A percentile compares a stretch with the other conserved stretches of the same genome.
phyloP scores from a whole-genome alignment of 1,139 yeast genomes.

The Zygosaccharomyces pseudobailii region DNA sequence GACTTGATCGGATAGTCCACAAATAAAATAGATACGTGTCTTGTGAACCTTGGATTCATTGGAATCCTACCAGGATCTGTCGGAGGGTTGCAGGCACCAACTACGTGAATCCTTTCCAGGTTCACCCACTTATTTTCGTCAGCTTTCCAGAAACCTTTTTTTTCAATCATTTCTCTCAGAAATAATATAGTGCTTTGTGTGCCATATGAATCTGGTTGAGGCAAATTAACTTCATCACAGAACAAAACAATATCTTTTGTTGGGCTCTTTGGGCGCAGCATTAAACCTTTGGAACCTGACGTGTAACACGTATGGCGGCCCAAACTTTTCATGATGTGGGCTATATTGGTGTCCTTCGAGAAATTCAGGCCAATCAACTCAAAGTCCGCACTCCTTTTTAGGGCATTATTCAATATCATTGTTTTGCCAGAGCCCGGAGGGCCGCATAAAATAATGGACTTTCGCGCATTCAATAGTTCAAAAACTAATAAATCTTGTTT shows the following conservation, averaged over 20 bases:
- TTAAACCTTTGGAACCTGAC: constrained; percentile 47
- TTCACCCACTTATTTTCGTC: constrained; percentile 61
- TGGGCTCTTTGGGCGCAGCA: constrained; percentile 53
- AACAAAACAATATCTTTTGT: constrained; percentile 80
- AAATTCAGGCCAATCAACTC: constrained; percentile 72
- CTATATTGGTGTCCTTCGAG: constrained; percentile 74
- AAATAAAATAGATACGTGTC: constrained; percentile 64
- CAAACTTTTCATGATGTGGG: constrained; percentile 55
- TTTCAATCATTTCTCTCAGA: constrained; percentile 70
- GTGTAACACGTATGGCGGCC: constrained; percentile 70
- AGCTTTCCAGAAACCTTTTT: constrained; percentile 72
- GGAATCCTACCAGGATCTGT: constrained; percentile 69
- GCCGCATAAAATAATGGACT: constrained; percentile 75
- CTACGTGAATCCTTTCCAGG: constrained; percentile 66
- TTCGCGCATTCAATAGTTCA: constrained; percentile 52
- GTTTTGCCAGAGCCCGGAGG: constrained; percentile 99
- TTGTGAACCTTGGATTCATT: constrained; percentile 58
- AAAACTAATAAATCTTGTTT: constrained; percentile 61
- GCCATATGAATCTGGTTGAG: constrained; percentile 67
- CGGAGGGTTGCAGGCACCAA: constrained; percentile 94
- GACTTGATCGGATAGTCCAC: constrained; percentile 74
- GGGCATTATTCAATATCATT: constrained; percentile 73
- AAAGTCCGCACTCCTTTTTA: constrained; percentile 53
- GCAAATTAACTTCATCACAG: constrained; percentile 90
- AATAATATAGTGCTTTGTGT: constrained; percentile 73